Percentiles rank a stretch among this genome's conserved stretches.
Conservation (phyloP, 208 protist species). For the Acanthamoeba triangularis region DNA sequence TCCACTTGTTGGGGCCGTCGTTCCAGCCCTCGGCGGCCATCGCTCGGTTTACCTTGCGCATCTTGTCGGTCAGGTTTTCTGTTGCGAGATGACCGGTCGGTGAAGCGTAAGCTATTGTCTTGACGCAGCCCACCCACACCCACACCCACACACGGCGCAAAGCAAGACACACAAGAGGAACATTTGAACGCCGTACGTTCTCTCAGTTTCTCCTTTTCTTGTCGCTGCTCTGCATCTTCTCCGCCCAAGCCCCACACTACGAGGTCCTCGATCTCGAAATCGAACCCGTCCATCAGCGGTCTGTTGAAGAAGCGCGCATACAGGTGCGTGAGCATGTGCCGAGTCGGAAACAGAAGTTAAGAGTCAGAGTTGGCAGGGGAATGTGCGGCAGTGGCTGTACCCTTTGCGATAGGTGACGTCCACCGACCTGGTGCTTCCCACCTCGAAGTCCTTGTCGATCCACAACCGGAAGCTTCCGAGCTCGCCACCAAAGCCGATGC, state of each 20-base stretch:
- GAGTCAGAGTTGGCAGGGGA: not conserved
- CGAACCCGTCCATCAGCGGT: slow-evolving; percentile 33
- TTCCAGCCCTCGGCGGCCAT: slow-evolving; percentile 73
- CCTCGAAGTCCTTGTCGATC: slow-evolving; percentile 74
- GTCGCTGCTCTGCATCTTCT: slow-evolving; percentile 59
- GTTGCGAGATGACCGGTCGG: not conserved
- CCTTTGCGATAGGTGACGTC: slow-evolving; percentile 65
- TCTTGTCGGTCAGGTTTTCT: slow-evolving; percentile 74
- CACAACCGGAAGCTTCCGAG: slow-evolving; percentile 75
- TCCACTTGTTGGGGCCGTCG: slow-evolving; percentile 75
- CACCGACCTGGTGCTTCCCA: not conserved
- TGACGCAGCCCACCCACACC: not conserved
- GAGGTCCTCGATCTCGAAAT: slow-evolving; percentile 68
- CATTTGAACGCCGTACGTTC: not conserved
- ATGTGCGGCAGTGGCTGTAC: not conserved
- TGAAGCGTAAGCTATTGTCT: not conserved
- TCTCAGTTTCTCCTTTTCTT: slow-evolving; percentile 35
- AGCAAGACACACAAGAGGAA: not conserved
- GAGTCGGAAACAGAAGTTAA: not conserved
- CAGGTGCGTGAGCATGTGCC: not conserved
- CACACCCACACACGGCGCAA: not conserved
- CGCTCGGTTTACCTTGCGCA: slow-evolving; percentile 56
- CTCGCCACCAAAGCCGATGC: slow-evolving; percentile 68
- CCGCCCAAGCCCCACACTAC: slow-evolving; percentile 68
- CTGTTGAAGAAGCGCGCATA: not conserved